phyloP scores from a whole-genome alignment of 2,329 filamentous ascomycete genomes.

The Hypoxylon sp. region DNA sequence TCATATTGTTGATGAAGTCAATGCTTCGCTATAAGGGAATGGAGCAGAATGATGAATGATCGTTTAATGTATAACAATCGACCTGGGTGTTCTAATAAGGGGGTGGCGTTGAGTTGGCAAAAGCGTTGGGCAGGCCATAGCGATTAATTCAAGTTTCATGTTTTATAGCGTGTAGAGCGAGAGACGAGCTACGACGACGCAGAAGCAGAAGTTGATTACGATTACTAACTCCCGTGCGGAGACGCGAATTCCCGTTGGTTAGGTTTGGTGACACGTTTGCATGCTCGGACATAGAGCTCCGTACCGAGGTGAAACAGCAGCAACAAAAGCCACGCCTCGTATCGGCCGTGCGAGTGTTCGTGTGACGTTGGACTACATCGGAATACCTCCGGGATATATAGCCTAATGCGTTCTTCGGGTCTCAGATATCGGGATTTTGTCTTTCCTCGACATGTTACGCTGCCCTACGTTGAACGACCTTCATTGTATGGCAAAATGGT shows the following conservation, averaged over 20 bases:
- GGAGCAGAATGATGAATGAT: neutral
- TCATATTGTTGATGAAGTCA: conserved; percentile 68
- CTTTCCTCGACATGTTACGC: conserved; percentile 11
- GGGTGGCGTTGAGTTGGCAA: conserved; percentile 18
- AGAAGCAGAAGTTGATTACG: conserved; percentile 24
- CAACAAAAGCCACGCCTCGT: conserved; percentile 41
- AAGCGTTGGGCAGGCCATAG: conserved; percentile 11
- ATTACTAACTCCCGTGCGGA: conserved; percentile 12
- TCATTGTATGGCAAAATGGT: conserved; percentile 6
- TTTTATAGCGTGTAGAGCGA: conserved; percentile 4
- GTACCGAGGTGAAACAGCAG: conserved; percentile 27
- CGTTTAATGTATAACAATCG: conserved; percentile 31
- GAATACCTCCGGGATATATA: conserved; percentile 18
- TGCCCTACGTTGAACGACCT: conserved; percentile 17
- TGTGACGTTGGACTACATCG: conserved; percentile 36
- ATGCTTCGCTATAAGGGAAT: conserved; percentile 43
- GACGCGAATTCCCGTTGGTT: conserved; percentile 20
- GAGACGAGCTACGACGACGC: conserved; percentile 15
- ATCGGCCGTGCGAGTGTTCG: conserved; percentile 45
- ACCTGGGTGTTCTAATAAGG: conserved; percentile 26
- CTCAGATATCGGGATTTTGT: conserved; percentile 29
- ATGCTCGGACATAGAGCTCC: conserved; percentile 32
- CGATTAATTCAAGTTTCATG: conserved; percentile 21
- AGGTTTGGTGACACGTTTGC: conserved; percentile 32
- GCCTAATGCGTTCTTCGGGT: conserved; percentile 23